Evolutionary conservation across 2,329 filamentous ascomycete genomes (phyloP).

Genomic region (Ceratocystis papillata): DNA sequence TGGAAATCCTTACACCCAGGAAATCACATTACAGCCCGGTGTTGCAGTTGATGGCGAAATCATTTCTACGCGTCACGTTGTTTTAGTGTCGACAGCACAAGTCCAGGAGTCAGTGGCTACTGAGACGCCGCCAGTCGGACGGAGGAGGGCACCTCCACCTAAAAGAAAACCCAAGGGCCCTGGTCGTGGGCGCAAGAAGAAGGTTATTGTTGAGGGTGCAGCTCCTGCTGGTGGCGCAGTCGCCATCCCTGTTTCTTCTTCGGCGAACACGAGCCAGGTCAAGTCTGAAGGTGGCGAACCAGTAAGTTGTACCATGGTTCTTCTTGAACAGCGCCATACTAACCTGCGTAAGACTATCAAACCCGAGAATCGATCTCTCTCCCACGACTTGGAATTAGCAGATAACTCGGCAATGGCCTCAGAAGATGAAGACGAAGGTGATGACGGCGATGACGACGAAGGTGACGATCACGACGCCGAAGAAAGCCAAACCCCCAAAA

Average conservation of each 20-base stretch:
- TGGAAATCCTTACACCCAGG: constrained; percentile 74
- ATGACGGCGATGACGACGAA: constrained; percentile 40
- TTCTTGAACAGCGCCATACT: neutral
- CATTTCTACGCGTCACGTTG: constrained; percentile 45
- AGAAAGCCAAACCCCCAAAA: constrained; percentile 29
- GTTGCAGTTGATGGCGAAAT: constrained; percentile 75
- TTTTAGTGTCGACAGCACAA: constrained; percentile 45
- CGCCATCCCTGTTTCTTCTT: constrained; percentile 24
- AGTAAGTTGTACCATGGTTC: neutral
- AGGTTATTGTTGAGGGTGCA: constrained; percentile 41
- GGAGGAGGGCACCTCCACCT: constrained; percentile 60
- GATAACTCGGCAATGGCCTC: constrained; percentile 39
- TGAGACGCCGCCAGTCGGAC: constrained; percentile 33
- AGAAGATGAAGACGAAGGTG: constrained; percentile 40
- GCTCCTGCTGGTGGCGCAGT: constrained; percentile 32
- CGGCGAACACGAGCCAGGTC: constrained; percentile 26
- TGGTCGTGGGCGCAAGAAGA: constrained; percentile 68
- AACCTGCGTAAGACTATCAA: constrained; percentile 6
- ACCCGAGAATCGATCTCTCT: constrained; percentile 28
- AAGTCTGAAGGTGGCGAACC: constrained; percentile 15
- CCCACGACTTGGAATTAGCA: constrained; percentile 43
- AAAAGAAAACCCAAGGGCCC: constrained; percentile 65
- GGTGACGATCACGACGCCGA: constrained; percentile 38
- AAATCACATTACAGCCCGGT: constrained; percentile 69
- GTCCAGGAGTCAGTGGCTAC: constrained; percentile 45